These are phyloP conservation scores for Septoria petroselini DNA, from an alignment of 2,329 filamentous ascomycete species.

Conservation along the genomic window DNA sequence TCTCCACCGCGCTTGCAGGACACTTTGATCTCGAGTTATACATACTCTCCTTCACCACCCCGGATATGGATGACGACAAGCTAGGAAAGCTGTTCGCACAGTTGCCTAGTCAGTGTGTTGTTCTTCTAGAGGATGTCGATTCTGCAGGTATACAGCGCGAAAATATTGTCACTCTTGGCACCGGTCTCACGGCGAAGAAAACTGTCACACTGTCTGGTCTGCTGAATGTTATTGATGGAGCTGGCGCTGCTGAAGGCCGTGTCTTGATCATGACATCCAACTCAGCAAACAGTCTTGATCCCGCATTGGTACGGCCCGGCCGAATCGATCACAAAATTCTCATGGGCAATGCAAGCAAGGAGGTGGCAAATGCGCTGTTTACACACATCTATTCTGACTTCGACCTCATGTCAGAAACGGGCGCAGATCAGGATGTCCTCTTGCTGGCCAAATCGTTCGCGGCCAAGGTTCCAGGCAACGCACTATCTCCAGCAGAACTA, in stretches of 20 bases:
- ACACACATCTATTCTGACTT: conserved; percentile 33
- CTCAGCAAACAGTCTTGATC: conserved; percentile 66
- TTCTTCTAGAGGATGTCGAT: conserved; percentile 98
- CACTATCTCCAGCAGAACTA: conserved; percentile 50
- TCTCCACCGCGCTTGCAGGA: conserved; percentile 91
- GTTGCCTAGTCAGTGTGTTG: conserved; percentile 96
- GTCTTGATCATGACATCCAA: conserved; percentile 80
- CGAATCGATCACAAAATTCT: conserved; percentile 64
- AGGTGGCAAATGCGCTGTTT: conserved; percentile 43
- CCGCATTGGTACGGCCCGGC: conserved; percentile 68
- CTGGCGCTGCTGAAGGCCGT: conserved; percentile 70
- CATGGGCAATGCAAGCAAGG: conserved; percentile 49
- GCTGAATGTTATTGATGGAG: conserved; percentile 77
- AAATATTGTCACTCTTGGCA: conserved; percentile 51
- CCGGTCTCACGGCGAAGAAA: conserved; percentile 13
- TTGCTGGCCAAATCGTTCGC: conserved; percentile 46
- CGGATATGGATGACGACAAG: conserved; percentile 95
- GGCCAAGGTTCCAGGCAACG: conserved; percentile 42
- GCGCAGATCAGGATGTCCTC: conserved; percentile 28
- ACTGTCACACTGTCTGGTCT: conserved; percentile 70
- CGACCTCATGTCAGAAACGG: conserved; percentile 1
- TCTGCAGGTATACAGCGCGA: conserved; percentile 91
- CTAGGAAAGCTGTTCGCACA: conserved; percentile 96
- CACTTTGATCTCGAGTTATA: conserved; percentile 95
- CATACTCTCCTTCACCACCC: conserved; percentile 88